phyloP scores from a whole-genome alignment of 176 grass and related monocot species.

The Puccinellia tenuiflora region DNA sequence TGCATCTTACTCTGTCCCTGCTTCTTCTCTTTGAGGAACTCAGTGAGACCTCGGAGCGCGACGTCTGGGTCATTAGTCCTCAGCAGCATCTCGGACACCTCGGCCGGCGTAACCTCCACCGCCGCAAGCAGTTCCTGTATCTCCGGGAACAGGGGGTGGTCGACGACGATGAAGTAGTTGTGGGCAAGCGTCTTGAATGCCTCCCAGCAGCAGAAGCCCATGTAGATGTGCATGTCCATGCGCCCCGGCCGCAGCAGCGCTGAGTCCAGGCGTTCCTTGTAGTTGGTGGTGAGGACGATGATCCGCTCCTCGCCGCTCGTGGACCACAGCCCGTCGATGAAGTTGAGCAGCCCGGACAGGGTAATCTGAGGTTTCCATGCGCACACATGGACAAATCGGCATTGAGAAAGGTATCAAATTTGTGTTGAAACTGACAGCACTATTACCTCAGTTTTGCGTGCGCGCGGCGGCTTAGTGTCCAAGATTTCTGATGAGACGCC shows the following conservation, averaged over 20 bases:
- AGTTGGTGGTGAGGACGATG: conserved; percentile 85
- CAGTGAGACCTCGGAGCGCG: neutral
- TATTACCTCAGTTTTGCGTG: neutral
- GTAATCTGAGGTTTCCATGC: conserved; percentile 5
- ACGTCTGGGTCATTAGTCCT: neutral
- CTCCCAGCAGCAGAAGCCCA: conserved; percentile 45
- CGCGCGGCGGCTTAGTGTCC: neutral
- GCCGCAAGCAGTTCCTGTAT: neutral
- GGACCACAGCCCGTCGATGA: conserved; percentile 40
- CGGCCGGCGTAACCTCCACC: conserved; percentile 25
- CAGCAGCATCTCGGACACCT: conserved; percentile 29
- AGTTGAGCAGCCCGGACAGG: conserved; percentile 23
- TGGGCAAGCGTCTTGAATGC: conserved; percentile 34
- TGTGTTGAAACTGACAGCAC: neutral
- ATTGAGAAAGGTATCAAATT: neutral
- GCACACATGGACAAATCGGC: neutral
- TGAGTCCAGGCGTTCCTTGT: conserved; percentile 69
- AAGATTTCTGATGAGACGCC: neutral
- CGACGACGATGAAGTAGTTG: conserved; percentile 34
- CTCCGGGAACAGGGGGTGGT: conserved; percentile 31
- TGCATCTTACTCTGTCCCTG: neutral
- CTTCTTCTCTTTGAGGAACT: conserved; percentile 12
- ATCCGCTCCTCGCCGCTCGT: conserved; percentile 63
- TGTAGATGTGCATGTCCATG: conserved; percentile 77
- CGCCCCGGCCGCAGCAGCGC: conserved; percentile 69